Conservation (phyloP, 768 basidiomycete genomes). For the Thelephora ganbajun region DNA sequence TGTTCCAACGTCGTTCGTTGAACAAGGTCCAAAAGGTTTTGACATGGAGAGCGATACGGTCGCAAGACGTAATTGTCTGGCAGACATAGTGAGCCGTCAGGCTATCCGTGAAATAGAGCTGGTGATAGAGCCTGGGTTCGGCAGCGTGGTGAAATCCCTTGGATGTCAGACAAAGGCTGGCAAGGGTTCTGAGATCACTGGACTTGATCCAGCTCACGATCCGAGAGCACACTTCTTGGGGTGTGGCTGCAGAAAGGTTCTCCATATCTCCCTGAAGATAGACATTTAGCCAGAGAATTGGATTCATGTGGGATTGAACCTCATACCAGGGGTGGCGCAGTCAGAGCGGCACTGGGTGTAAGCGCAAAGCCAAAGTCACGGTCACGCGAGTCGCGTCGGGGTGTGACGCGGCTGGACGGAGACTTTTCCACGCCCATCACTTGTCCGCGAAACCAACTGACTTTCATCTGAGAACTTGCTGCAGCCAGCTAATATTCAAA, state of each 20-base stretch:
- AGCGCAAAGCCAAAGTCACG: too few relatives aligned
- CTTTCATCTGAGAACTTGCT: too few relatives aligned
- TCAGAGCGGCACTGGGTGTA: too few relatives aligned
- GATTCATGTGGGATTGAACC: too few relatives aligned
- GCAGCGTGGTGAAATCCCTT: slow-evolving; percentile 34
- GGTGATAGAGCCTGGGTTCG: slow-evolving; percentile 31
- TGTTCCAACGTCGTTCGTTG: slow-evolving; percentile 17
- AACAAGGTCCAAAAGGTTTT: slow-evolving; percentile 26
- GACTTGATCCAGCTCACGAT: slow-evolving; percentile 24
- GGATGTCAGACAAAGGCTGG: slow-evolving; percentile 28
- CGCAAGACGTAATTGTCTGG: slow-evolving; percentile 20
- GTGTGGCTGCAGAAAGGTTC: slow-evolving; percentile 11
- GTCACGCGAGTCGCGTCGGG: too few relatives aligned
- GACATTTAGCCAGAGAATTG: too few relatives aligned
- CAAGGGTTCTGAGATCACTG: slow-evolving; percentile 19
- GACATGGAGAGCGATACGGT: slow-evolving; percentile 25
- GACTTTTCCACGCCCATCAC: too few relatives aligned
- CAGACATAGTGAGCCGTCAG: slow-evolving; percentile 23
- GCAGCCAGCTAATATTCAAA: neutral
- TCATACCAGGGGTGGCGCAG: too few relatives aligned
- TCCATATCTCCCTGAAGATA: too few relatives aligned
- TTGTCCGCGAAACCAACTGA: too few relatives aligned
- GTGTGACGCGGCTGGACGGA: too few relatives aligned
- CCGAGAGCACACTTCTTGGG: slow-evolving; percentile 28
- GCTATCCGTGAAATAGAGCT: slow-evolving; percentile 24